A percentile compares a stretch with the other conserved stretches of the same genome.
phyloP scores from a whole-genome alignment of 768 basidiomycete genomes.

The Auriculariales sp. region DNA sequence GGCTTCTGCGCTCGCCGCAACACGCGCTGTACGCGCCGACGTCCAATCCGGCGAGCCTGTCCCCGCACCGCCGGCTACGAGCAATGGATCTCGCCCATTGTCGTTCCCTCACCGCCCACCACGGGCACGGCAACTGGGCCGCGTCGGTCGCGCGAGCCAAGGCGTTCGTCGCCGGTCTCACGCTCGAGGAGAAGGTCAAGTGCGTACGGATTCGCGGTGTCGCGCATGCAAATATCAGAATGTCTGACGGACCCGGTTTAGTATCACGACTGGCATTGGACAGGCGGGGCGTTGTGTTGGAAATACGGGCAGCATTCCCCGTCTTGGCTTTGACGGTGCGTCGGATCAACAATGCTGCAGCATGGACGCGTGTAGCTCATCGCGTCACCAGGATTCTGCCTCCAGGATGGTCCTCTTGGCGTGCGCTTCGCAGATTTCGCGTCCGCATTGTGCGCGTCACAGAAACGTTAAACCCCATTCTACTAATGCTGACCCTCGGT shows the following conservation, averaged over 20 bases:
- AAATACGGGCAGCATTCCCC: constrained; percentile 50
- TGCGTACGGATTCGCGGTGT: too few species aligned
- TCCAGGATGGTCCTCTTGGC: constrained; percentile 58
- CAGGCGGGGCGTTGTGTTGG: constrained; percentile 56
- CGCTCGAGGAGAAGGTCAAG: constrained; percentile 6
- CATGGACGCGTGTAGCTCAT: constrained; percentile 1
- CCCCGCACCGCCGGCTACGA: constrained; percentile 9
- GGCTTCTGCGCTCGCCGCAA: not conserved
- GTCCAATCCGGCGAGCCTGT: constrained; percentile 7
- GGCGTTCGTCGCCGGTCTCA: constrained; percentile 25
- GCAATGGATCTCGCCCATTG: constrained; percentile 8
- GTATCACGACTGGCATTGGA: constrained; percentile 52
- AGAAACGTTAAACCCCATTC: too few species aligned
- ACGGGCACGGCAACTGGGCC: constrained; percentile 32
- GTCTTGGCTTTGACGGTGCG: constrained; percentile 58
- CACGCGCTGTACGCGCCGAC: constrained; percentile 3
- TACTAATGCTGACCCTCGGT: too few species aligned
- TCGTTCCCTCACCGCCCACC: not conserved
- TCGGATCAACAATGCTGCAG: not conserved
- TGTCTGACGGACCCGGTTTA: constrained; percentile 50
- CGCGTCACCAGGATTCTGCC: too few species aligned
- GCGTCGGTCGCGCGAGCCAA: constrained; percentile 44
- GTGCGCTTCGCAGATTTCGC: constrained; percentile 61
- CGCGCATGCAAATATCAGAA: constrained; percentile 27
- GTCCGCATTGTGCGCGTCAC: constrained; percentile 73